Percentiles rank a stretch among this genome's conserved stretches.
Conservation (phyloP, 1,284 basidiomycete genomes). For the Melampsora larici-populina region DNA sequence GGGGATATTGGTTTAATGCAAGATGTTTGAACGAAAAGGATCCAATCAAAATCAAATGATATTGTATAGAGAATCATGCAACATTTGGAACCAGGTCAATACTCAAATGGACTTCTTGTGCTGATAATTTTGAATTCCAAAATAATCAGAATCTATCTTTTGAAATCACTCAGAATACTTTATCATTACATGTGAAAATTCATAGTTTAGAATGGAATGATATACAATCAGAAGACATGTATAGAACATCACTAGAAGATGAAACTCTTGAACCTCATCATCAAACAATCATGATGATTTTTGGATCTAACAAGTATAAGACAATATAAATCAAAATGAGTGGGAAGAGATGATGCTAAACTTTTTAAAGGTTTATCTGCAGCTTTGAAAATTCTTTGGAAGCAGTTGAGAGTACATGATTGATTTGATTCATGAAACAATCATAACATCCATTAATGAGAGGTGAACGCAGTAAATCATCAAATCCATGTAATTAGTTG, state of each 20-base stretch:
- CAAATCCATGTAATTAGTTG: conserved; percentile 16
- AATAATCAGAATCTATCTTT: not conserved
- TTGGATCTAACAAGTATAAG: conserved; percentile 28
- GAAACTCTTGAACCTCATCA: conserved; percentile 19
- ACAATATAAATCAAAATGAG: not conserved
- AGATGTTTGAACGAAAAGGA: conserved; percentile 20
- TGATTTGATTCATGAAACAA: not conserved
- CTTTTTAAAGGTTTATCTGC: conserved; percentile 32
- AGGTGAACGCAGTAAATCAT: conserved; percentile 14
- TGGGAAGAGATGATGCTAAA: conserved; percentile 28
- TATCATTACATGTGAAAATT: conserved; percentile 19
- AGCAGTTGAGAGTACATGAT: not conserved
- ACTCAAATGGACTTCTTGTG: conserved; percentile 5
- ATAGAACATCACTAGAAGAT: not conserved
- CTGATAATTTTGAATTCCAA: not conserved
- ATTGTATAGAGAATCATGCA: conserved; percentile 8
- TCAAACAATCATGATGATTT: conserved; percentile 29
- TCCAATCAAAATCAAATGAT: conserved; percentile 21
- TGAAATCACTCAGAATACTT: not conserved
- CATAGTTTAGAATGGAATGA: conserved; percentile 29
- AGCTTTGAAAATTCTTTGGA: conserved; percentile 17
- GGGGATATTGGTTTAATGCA: conserved; percentile 4
- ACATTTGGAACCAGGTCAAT: conserved; percentile 6
- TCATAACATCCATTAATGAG: conserved; percentile 23
- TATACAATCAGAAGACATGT: conserved; percentile 12